Percentiles rank a stretch among this genome's conserved stretches.
Evolutionary conservation across 495 filamentous ascomycete species (phyloP).

Genomic region (Monascus purpureus): DNA sequence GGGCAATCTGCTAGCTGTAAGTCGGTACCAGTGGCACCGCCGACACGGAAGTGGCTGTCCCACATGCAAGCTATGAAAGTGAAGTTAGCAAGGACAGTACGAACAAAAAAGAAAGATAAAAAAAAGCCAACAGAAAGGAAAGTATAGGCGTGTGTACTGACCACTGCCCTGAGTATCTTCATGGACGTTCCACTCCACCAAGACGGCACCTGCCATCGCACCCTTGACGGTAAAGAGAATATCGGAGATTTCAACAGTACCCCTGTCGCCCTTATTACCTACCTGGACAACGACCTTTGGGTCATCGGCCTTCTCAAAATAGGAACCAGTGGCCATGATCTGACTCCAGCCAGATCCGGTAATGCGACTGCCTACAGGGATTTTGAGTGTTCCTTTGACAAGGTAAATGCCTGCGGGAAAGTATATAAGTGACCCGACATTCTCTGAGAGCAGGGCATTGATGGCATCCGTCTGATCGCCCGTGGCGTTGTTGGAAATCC

Average conservation of each 20-base stretch:
- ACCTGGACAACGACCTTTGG: slow-evolving; percentile 41
- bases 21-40: slow-evolving; percentile 54
- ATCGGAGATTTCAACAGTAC: slow-evolving; percentile 39
- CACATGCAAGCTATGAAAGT: too few species aligned
- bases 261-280: slow-evolving; percentile 33
- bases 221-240: slow-evolving; percentile 42
- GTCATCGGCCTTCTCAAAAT: slow-evolving; percentile 32
- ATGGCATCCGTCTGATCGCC: slow-evolving; percentile 20
- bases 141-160: slow-evolving; percentile 10
- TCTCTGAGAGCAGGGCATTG: slow-evolving; percentile 27
- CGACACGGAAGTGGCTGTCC: slow-evolving; percentile 56
- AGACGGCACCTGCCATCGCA: slow-evolving; percentile 59
- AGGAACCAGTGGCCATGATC: slow-evolving; percentile 27
- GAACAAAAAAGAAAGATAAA: neutral
- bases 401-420: slow-evolving; percentile 44
- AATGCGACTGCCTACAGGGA: slow-evolving; percentile 34
- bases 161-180: slow-evolving; percentile 47
- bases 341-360: slow-evolving; percentile 34
- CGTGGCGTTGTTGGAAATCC: slow-evolving; percentile 5
- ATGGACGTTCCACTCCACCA: slow-evolving; percentile 70
- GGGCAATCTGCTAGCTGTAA: slow-evolving; percentile 53
- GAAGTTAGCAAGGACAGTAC: too few species aligned
- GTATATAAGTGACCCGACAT: slow-evolving; percentile 29
- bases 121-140: neutral
- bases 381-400: slow-evolving; percentile 35